Conservation (phyloP, 2,329 filamentous ascomycete species). For the Sarocladium strictum region DNA sequence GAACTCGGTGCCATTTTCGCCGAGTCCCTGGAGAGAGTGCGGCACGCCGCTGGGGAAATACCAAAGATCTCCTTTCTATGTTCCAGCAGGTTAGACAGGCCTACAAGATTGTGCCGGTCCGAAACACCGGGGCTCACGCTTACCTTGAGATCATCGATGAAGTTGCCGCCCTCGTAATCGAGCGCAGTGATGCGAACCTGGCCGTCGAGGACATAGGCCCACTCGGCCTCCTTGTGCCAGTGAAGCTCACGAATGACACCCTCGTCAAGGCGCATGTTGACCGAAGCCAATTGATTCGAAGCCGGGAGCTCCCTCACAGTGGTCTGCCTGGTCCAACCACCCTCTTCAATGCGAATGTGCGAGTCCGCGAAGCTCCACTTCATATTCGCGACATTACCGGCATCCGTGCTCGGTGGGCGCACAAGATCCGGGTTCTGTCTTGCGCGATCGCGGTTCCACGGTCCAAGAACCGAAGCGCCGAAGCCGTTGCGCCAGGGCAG, state of each 20-base stretch:
- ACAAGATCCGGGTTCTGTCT: slow-evolving; percentile 66
- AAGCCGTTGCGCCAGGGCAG: slow-evolving; percentile 58
- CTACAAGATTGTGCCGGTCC: too few relatives aligned
- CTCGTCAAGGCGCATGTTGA: slow-evolving; percentile 71
- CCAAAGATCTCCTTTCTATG: slow-evolving; percentile 65
- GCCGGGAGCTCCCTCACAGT: slow-evolving; percentile 59
- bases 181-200: slow-evolving; percentile 66
- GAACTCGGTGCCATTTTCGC: slow-evolving; percentile 51
- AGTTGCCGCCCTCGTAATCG: slow-evolving; percentile 69
- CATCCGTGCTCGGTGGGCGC: slow-evolving; percentile 67
- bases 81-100: neutral
- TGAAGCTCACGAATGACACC: slow-evolving; percentile 72
- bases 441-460: slow-evolving; percentile 62
- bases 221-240: slow-evolving; percentile 77
- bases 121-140: too few relatives aligned
- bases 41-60: slow-evolving; percentile 75
- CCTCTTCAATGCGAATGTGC: slow-evolving; percentile 61
- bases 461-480: slow-evolving; percentile 62
- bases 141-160: slow-evolving; percentile 63
- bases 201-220: slow-evolving; percentile 69
- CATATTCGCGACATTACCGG: slow-evolving; percentile 65
- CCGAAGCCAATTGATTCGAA: slow-evolving; percentile 65
- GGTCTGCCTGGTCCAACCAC: slow-evolving; percentile 72
- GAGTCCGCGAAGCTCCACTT: slow-evolving; percentile 65
- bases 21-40: slow-evolving; percentile 69